Conservation (phyloP, 2,329 filamentous ascomycete species). For the Scedosporium apiospermum region DNA sequence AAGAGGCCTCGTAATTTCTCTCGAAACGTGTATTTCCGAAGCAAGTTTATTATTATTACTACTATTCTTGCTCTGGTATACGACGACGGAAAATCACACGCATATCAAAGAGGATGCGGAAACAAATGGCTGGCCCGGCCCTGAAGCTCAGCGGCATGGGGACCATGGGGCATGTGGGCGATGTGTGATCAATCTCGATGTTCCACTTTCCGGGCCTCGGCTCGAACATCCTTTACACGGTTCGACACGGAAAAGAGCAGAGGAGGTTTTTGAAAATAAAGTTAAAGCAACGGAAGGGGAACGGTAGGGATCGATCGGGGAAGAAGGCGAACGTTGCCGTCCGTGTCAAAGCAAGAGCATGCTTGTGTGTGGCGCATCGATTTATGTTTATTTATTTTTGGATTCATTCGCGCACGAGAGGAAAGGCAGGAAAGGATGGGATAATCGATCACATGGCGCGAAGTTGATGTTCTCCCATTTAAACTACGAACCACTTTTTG, state of each 20-base stretch:
- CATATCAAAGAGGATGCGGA: neutral
- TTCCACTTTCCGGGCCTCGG: neutral
- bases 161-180: neutral
- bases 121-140: neutral
- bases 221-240: neutral
- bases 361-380: neutral
- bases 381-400: neutral
- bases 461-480: too few relatives aligned
- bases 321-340: neutral
- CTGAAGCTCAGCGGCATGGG: neutral
- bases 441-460: too few relatives aligned
- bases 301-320: neutral
- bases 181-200: neutral
- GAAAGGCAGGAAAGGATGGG: too few relatives aligned
- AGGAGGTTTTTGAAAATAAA: neutral
- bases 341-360: neutral
- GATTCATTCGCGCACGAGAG: neutral
- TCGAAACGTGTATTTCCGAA: neutral
- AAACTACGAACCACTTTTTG: too few relatives aligned
- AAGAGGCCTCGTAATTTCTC: neutral
- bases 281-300: neutral
- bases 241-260: neutral
- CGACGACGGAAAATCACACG: neutral
- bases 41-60: neutral
- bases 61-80: too few relatives aligned